Base-by-base conservation (phyloP, 345 rosid species). In the Hevea brasiliensis region DNA sequence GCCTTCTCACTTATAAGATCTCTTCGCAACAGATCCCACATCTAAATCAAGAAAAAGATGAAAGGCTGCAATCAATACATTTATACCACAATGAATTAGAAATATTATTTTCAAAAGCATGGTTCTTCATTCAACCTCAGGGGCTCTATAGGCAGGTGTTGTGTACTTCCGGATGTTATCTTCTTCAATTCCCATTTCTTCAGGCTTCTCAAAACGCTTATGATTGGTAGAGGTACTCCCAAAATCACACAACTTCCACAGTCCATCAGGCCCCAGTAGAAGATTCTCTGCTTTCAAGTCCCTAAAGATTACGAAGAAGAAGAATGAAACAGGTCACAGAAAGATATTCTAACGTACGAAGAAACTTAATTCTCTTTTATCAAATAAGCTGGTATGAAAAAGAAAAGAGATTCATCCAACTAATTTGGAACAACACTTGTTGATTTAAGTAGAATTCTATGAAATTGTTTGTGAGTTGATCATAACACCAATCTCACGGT, bases 151-250 rank as follows among this genome's bases (percentile, higher is more conserved):
- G 76, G 95, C 87, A 73, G 98, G 99, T 27, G 99, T 96, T 32
- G 98, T 96, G 82, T 91, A 77, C 85, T 91, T 96, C 82, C 98
- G 80, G 65, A 96, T 96, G 77, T 90, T 96, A 76, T 96, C 99
- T 88, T 96, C 98, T 84, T 96, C 99, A 77, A 96, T 77, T 8
- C 98, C 98, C 98, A 93, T 96, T 81, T 96, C 99, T 83, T 90
- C 98, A 47, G 97, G 93, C 80, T 82, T 93, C 83, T 91, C 98
- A 76, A 96, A 93, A 41, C 93, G 85, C 76, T 89, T 96, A 81
- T 96, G 99, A 80, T 92, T 93, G 61, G 94, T 93, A 55, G 97
- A 86, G 32, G 87, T 84, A 70, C 99, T 96, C 67, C 99, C 99
- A 68, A 96, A 96, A 83, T 96, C 99, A 54, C 99, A 93, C 84